Evolutionary conservation across 2,329 filamentous ascomycete species (phyloP), one percentile per base, ranked within the genome.

Genomic region (Cytospora schulzeri): DNA sequence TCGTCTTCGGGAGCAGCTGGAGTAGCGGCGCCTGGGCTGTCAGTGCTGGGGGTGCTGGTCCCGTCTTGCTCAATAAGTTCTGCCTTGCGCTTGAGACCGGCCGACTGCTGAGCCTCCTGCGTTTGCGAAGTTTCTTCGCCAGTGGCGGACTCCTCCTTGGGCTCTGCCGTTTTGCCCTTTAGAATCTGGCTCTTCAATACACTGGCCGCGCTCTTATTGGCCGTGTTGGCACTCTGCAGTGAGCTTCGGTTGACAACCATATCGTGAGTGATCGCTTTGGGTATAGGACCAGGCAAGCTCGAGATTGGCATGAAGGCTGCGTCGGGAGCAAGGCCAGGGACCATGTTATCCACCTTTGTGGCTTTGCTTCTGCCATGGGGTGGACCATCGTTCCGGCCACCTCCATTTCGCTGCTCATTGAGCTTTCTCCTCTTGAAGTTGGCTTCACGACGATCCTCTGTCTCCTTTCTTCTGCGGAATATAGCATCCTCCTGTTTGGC

Each of bases 171-270:
- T 45, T 75, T 70, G 41, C 70, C 66, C 73, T 72, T 68, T 63
- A 76, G 69, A 63, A 97, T 83, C 72, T 91, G 88, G 70, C 90
- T 90, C 77, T 96, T 96, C 59, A 99, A 79, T 24, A 90, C 90
- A 67, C 92, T 93, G 35, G 95, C 95, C 28, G 95, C 95, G 72
- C 92, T 97, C 78, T 96, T 97, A 79, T 99, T 99, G 62, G 93
- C 92, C 62, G 87, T 80, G 68, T 92, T 94, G 33, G 91, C 87
- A 71, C 89, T 88, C 64, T 86, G 83, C 38, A 86, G 79, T 29
- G 83, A 80, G 29, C 84, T 85, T 65, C 90, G 86, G 73, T 94
- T 94, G 66, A 95, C 88, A 9, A 97, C 86, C 85, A 96, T 92
- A 69, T 93, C 93, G 74, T 97, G 91, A 9, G 93, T 96, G 66